Percentiles rank a stretch among this genome's conserved stretches.
phyloP scores from a whole-genome alignment of 2,329 filamentous ascomycete genomes.

The Arthrobotrys pseudoclavata region DNA sequence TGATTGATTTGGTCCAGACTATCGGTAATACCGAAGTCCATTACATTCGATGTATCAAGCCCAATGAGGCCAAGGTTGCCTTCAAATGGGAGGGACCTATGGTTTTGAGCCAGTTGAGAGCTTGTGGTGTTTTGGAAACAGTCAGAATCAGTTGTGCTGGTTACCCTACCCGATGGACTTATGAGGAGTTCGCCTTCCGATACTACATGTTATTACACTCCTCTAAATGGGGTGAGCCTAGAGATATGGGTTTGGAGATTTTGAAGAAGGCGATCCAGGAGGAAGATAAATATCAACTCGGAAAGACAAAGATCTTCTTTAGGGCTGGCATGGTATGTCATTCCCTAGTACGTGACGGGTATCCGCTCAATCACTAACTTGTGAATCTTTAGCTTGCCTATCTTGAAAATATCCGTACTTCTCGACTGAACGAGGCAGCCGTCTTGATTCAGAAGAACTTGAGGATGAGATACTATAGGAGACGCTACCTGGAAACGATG shows the following conservation, averaged over 20 bases:
- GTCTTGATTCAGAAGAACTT: conserved; percentile 99
- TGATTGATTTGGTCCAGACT: conserved; percentile 97
- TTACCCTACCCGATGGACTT: conserved; percentile 98
- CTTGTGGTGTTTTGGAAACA: conserved; percentile 98
- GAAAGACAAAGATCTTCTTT: conserved; percentile 99
- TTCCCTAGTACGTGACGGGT: neutral
- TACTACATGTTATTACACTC: conserved; percentile 99
- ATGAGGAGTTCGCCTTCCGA: conserved; percentile 95
- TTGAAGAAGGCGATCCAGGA: conserved; percentile 80
- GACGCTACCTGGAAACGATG: conserved; percentile 88
- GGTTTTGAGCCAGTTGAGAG: conserved; percentile 95
- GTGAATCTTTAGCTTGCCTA: conserved; percentile 76
- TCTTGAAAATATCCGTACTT: conserved; percentile 92
- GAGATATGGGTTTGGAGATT: conserved; percentile 93
- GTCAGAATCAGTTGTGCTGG: conserved; percentile 97
- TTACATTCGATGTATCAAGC: conserved; percentile 99
- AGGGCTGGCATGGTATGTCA: conserved; percentile 83
- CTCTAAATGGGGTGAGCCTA: conserved; percentile 84
- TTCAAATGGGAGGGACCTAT: conserved; percentile 99
- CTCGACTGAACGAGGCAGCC: conserved; percentile 89
- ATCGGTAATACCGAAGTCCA: conserved; percentile 99
- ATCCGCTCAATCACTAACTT: conserved; percentile 26
- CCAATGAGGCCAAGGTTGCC: conserved; percentile 94
- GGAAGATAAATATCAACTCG: conserved; percentile 93
- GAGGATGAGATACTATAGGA: conserved; percentile 92